Evolutionary conservation across 2,329 filamentous ascomycete species (phyloP).

Genomic region (Phoma herbarum): DNA sequence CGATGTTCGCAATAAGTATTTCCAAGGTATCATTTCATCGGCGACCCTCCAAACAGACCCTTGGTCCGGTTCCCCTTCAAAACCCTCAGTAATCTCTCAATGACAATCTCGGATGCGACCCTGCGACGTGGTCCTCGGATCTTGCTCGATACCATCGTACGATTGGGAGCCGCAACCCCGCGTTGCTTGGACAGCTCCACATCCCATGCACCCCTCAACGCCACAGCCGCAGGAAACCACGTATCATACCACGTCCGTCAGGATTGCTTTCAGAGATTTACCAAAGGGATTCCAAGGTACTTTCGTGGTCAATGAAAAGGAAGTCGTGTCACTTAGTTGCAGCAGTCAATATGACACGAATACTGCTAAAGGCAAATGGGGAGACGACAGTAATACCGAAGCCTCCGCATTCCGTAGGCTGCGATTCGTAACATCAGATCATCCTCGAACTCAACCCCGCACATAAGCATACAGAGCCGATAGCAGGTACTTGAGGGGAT

Average conservation of each 20-base stretch:
- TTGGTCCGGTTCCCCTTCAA: too few species aligned
- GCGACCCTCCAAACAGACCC: not conserved
- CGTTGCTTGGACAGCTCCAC: constrained; percentile 4
- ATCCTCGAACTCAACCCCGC: not conserved
- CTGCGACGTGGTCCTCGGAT: not conserved
- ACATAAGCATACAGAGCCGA: not conserved
- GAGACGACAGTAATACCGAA: not conserved
- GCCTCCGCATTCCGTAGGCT: not conserved
- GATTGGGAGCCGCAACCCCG: constrained; percentile 2
- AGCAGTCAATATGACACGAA: not conserved
- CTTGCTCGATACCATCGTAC: not conserved
- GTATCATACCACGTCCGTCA: not conserved
- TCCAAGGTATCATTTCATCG: not conserved
- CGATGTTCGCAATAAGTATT: too few species aligned
- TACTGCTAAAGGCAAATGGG: not conserved
- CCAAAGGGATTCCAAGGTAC: not conserved
- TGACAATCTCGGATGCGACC: not conserved
- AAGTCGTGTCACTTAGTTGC: not conserved
- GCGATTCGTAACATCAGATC: constrained; percentile 1
- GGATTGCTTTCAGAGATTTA: too few species aligned
- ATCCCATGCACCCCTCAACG: constrained; percentile 6
- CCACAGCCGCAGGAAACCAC: not conserved
- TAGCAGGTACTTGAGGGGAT: not conserved
- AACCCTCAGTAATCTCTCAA: too few species aligned
- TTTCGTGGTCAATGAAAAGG: not conserved